Evolutionary conservation across 73 alveolate species (phyloP), one percentile per base, ranked within the genome.

Genomic region (Paramecium primaurelia): DNA sequence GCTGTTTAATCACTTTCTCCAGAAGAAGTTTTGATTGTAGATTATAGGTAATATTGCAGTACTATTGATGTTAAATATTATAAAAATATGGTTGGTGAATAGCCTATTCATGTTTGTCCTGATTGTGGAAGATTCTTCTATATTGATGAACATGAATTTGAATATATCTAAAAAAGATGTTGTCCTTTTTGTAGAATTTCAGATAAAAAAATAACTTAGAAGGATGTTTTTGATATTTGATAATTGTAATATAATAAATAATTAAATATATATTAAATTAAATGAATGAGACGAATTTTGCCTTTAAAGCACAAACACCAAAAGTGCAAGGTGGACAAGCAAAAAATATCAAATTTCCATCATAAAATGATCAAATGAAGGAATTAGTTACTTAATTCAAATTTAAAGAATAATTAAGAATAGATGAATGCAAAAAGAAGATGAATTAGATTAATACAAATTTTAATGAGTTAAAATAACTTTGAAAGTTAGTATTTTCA

Each of bases 11-110:
- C 85, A 6, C 84, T 89, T 18, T 59, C 68, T 6, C 86, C 87
- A 0, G 59, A 89, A 89, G 86, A 89, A 83, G 94, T 89, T 9
- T 47, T 71, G 16, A 71, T 77, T 59, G 94, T 89, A 44, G 94
- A 89, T 73, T 89, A 44, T 20, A 71, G 77, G 59, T 20, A 38
- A 28, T 71, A 71, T 89, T 89, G 91, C 26, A 32, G 12, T 10
- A 64, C 69, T 4, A 54, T 54, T 54, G 69, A 54, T 18, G 34
- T 54, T 34, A 54, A 54, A 54, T 54, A 18, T 8, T 54, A 54
- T 54, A 54, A 54, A 54, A 54, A 16, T n/a, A 54, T 18, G 32
- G 22, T 54, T 18, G 69, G 69, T 20, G 69, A 54, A 54, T 54
- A 54, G 3, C 69, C 69, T 18, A 54, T 54, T 54, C 69, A 54